Base-by-base conservation (phyloP, 1,284 basidiomycete genomes). In the Ustilago crameri region DNA sequence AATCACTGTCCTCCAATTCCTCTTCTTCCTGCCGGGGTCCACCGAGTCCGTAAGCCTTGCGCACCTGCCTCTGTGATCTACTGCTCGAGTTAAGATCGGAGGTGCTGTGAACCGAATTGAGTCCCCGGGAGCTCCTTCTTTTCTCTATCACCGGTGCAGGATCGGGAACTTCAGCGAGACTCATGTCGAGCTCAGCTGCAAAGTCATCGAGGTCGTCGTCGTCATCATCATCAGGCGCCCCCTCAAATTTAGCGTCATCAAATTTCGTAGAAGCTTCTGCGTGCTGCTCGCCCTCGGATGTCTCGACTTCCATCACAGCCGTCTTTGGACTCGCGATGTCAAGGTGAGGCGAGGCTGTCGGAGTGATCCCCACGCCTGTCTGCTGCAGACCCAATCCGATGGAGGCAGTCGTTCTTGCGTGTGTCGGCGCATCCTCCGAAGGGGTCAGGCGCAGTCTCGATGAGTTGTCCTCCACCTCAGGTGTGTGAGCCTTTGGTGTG, bases 141-240 rank as follows among this genome's bases (percentile, higher is more conserved):
- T 58, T 64, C 24, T 64, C 50, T 1, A 51, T 37, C 27, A 32
- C 37, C 1, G 62, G 50, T 0, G 58, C 23, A 20, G 58, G 35
- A n/a, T 53, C 59, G 12, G 59, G 54, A 3, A 26, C 51, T 22
- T 72, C 69, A 4, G 69, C 64, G 4, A 72, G 55, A 38, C 59
- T 67, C 63, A 72, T 51, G 26, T 72, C 64, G 20, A 72, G 64
- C 50, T 72, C 69, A 30, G 69, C 69, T 8, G 69, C 69, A 60
- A 72, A 72, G 51, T 67, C 69, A 5, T 72, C 48, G 23, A 72
- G 47, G 14, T 63, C 69, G 24, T 66, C 69, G 5, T 72, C 66
- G 23, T 69, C 69, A 2, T 63, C 60, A 0, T 64, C 64, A 8
- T 37, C 35, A 8, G 9, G 35, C n/a, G 5, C n/a, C 0, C 61